Evolutionary conservation across 2,329 filamentous ascomycete genomes (phyloP), one percentile per base, ranked within the genome.

Genomic region (Pseudogymnoascus pannorum): DNA sequence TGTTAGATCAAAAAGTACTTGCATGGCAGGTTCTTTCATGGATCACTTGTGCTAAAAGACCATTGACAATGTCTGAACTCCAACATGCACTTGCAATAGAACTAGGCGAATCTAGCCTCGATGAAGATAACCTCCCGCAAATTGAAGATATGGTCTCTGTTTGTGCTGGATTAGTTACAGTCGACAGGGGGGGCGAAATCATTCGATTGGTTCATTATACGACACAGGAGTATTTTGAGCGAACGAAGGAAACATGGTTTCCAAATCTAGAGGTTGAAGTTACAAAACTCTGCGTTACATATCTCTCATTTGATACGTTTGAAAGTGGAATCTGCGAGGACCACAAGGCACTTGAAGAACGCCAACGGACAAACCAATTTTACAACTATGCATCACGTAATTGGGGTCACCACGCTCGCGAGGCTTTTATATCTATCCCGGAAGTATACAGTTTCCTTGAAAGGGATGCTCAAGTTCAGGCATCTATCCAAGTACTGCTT

Each of bases 141-240:
- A 18, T 65, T 24, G 60, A 61, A 20, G 60, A 61, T 57, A 60
- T 60, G 33, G 57, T 64, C 4, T 58, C 59, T 7, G 59, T 64
- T 5, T 70, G 68, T 57, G 61, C 60, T 20, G 66, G 67, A 9
- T 38, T 70, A 9, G 63, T 69, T 24, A 64, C 60, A 3, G 40
- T 70, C n/a, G 67, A 70, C 29, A 48, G 64, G 40, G 63, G 62
- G n/a, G 68, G 62, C 16, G 26, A 64, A 8, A 65, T 59, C 4
- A 60, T 69, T 20, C 60, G 66, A 14, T 60, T 70, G 5, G 62
- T 68, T 9, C 68, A 70, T 62, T 66, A 66, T 60, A 70, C 38
- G 48, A 65, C 76, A 1, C 74, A 79, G 38, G 72, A 79, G 33
- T 81, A 77, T 64, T 73, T 80, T 44, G 69, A 75, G 42, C 60